Percentiles rank a stretch among this genome's conserved stretches.
Evolutionary conservation across 257 asterid genomes (phyloP).

Genomic region (Knoxia roxburghii): DNA sequence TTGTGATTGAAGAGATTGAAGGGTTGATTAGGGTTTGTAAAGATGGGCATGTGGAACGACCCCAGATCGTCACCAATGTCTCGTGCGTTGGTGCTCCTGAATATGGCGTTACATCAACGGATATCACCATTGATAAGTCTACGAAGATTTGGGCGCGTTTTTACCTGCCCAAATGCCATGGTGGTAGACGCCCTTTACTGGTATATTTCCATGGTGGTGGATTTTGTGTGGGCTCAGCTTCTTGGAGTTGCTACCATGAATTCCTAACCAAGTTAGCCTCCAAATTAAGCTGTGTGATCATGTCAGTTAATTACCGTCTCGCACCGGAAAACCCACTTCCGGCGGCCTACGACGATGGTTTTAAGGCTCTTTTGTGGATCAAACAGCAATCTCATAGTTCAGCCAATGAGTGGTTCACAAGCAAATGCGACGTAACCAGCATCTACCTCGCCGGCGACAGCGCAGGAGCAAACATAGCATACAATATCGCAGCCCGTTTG

Average conservation of each 20-base stretch:
- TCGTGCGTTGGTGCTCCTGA: conserved; percentile 36
- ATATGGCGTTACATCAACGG: conserved; percentile 45
- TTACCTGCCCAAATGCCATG: conserved; percentile 45
- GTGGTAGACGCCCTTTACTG: conserved; percentile 42
- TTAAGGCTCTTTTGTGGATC: conserved; percentile 46
- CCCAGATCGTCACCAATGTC: conserved; percentile 52
- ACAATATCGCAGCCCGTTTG: conserved; percentile 34
- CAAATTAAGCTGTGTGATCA: conserved; percentile 39
- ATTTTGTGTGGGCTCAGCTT: conserved; percentile 78
- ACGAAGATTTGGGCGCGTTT: conserved; percentile 69
- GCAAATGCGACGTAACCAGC: conserved; percentile 37
- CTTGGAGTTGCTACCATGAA: conserved; percentile 80
- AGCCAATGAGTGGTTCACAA: conserved; percentile 36
- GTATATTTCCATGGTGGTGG: conserved; percentile 89
- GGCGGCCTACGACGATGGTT: conserved; percentile 78
- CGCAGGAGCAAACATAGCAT: conserved; percentile 82
- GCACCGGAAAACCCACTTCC: conserved; percentile 93
- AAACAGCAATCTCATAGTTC: conserved; percentile 30
- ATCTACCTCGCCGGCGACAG: conserved; percentile 67
- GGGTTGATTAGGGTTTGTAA: conserved; percentile 61
- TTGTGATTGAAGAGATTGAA: conserved; percentile 50
- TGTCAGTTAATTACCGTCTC: conserved; percentile 62
- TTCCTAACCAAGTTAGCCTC: conserved; percentile 55
- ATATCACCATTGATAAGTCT: conserved; percentile 47
- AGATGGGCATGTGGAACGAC: conserved; percentile 77